A percentile compares a stretch with the other conserved stretches of the same genome.
Evolutionary conservation across 108 stramenopile genomes (phyloP).

Genomic region (Cyclotella cryptica): DNA sequence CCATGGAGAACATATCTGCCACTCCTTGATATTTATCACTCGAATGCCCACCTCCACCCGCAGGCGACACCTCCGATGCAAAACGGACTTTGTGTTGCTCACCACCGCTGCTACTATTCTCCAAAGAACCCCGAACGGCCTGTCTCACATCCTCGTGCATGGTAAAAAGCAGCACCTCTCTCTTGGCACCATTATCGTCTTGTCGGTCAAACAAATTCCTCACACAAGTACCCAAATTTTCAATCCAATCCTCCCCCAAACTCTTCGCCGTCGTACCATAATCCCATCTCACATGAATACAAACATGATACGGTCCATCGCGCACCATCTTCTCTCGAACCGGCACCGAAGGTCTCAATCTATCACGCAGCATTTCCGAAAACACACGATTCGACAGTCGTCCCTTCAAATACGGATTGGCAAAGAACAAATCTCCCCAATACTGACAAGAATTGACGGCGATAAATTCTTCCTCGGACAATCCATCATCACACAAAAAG

Average conservation of each 20-base stretch:
- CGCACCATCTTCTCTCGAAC: conserved; percentile 15
- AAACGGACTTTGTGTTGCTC: neutral
- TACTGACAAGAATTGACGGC: conserved; percentile 10
- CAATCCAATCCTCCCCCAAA: conserved; percentile 11
- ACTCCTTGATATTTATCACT: conserved; percentile 5
- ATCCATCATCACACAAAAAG: conserved; percentile 16
- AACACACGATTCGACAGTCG: neutral
- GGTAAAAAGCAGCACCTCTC: conserved; percentile 14
- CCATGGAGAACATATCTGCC: conserved; percentile 23
- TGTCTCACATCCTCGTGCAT: conserved; percentile 21
- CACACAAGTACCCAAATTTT: conserved; percentile 10
- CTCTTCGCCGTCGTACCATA: neutral
- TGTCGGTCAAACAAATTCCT: conserved; percentile 13
- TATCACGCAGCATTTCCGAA: neutral
- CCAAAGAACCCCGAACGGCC: neutral
- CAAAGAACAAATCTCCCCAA: conserved; percentile 17
- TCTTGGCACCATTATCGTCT: neutral
- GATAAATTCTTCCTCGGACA: conserved; percentile 9
- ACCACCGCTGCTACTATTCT: neutral
- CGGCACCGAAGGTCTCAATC: neutral
- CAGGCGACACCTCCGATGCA: conserved; percentile 4
- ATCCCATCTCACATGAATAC: conserved; percentile 16
- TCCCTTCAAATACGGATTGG: conserved; percentile 16
- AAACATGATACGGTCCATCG: conserved; percentile 22
- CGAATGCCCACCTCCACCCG: neutral